Evolutionary conservation across 2,329 filamentous ascomycete genomes (phyloP).

Genomic region (Venturia effusa): DNA sequence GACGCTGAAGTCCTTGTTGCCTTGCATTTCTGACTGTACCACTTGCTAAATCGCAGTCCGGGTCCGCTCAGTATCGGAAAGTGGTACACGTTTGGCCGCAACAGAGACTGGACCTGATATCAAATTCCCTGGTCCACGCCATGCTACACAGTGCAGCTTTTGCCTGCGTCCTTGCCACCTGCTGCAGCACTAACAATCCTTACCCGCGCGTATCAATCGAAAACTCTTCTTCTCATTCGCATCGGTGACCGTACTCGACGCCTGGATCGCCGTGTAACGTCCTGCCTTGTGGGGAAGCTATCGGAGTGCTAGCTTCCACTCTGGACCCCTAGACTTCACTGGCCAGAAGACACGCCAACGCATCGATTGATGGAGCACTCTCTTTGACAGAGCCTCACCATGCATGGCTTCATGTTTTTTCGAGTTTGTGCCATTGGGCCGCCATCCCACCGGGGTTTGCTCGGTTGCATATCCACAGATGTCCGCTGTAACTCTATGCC

Average conservation of each 20-base stretch:
- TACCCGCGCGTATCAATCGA: constrained; percentile 8
- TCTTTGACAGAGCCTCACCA: constrained; percentile 35
- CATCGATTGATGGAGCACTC: constrained; percentile 52
- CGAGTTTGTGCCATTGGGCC: constrained; percentile 14
- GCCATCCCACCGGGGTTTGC: constrained; percentile 19
- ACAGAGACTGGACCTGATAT: neutral
- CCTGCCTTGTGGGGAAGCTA: constrained; percentile 22
- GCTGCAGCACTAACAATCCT: constrained; percentile 8
- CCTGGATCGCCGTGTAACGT: constrained; percentile 16
- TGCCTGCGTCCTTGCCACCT: constrained; percentile 5
- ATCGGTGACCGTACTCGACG: constrained; percentile 12
- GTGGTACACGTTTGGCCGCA: constrained; percentile 1
- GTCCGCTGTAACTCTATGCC: constrained; percentile 5
- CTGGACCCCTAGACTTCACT: constrained; percentile 48
- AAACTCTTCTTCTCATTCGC: neutral
- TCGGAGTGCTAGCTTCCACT: constrained; percentile 23
- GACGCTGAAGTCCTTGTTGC: neutral
- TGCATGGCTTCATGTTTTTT: constrained; percentile 32
- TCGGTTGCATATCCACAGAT: constrained; percentile 16
- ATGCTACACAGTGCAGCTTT: neutral
- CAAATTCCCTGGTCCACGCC: neutral
- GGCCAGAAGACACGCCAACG: constrained; percentile 77
- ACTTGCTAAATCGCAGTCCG: neutral
- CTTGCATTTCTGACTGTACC: neutral
- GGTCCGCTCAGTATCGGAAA: neutral